Evolutionary conservation across 768 basidiomycete genomes (phyloP), one percentile per base, ranked within the genome.

Genomic region (Thelephora aurantiotincta): DNA sequence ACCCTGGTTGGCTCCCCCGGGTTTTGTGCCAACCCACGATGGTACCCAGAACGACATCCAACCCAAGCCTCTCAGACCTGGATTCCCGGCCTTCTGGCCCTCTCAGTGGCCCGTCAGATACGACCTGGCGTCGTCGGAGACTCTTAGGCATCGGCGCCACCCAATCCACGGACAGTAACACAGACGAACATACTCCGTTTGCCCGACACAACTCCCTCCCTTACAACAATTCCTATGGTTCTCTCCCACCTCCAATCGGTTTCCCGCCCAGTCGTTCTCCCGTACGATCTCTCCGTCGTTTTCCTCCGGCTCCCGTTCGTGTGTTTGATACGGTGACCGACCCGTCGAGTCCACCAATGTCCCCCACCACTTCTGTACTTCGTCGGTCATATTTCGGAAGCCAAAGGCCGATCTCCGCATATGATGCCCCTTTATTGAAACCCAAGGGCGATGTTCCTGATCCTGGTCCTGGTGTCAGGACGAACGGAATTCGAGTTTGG

Each of bases 401-500:
- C 34, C 72, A 77, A 54, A 73, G 84, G 7, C 81, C 80, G 0
- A 80, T 86, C 48, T 80, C 82, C 2, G 74, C 82, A 2, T 89
- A 88, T 51, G 86, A 88, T 54, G 73, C 4, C 61, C 63, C 6
- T 61, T 66, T 53, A 62, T 65, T 51, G 56, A 58, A 35, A 44
- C 56, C 46, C 61, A 20, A 61, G 58, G 43, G 52, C 60, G 37
- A 51, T 12, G 44, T 34, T 1, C 41, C 49, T 7, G 51, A 44
- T 6, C 60, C 68, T 14, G 77, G 74, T 41, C 60, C 71, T 14
- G 81, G 78, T 48, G 70, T 77, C 30, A 79, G 77, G 57, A 77
- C 78, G 44, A 94, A 94, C 54, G 92, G 92, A 33, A 80, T 89
- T 48, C 82, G 89, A 22, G 87, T 91, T n/a, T 87, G 82, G 88